Conservation (phyloP, 148 eudicot genomes). For the Selenicereus undatus region DNA sequence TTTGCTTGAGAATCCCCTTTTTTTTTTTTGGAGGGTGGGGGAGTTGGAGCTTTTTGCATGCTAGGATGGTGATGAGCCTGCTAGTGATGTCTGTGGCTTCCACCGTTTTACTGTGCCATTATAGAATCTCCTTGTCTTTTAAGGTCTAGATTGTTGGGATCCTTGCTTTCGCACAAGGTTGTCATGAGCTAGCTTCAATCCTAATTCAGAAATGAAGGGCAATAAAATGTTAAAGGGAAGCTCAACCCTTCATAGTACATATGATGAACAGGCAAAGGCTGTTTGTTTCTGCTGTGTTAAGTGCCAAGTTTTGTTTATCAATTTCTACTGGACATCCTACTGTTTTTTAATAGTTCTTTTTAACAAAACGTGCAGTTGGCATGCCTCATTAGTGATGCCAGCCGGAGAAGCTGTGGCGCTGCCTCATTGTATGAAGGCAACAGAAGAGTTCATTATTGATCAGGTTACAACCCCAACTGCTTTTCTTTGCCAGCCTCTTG, state of each 20-base stretch:
- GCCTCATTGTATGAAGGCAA: constrained; percentile 59
- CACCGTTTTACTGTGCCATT: background rate
- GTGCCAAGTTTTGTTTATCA: background rate
- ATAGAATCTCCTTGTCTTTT: background rate
- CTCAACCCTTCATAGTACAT: background rate
- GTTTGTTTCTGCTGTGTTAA: no score
- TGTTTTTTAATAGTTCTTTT: background rate
- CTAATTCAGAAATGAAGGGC: background rate
- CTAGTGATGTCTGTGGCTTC: background rate
- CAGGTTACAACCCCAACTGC: constrained; percentile 34
- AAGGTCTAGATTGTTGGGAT: background rate
- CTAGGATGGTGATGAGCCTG: no score
- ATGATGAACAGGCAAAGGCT: no score
- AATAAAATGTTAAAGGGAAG: background rate
- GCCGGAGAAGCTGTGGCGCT: constrained; percentile 50
- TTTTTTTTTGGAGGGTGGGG: no score
- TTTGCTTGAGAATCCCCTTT: no score
- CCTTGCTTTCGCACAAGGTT: background rate
- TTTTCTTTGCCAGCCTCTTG: background rate
- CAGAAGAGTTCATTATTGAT: constrained; percentile 57
- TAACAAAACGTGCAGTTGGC: constrained; percentile 58
- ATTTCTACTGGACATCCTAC: background rate
- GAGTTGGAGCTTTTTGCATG: no score
- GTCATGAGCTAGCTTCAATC: background rate
- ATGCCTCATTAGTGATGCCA: constrained; percentile 67